phyloP scores from a whole-genome alignment of 2,329 filamentous ascomycete species.

The Aspergillus fructus region DNA sequence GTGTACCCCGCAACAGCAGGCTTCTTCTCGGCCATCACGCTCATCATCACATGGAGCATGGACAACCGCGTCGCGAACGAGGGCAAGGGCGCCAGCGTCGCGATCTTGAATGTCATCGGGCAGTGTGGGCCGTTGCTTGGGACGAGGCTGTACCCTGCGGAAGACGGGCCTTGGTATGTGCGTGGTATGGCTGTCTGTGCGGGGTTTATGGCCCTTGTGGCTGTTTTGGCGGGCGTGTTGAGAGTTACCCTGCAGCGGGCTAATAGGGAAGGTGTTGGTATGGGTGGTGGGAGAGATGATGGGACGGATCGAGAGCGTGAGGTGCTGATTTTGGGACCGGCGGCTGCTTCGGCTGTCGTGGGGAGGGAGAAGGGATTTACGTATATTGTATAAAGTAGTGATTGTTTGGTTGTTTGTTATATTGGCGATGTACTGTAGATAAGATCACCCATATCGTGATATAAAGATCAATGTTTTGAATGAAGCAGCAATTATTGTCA shows the following conservation, averaged over 20 bases:
- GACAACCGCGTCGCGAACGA: conserved; percentile 75
- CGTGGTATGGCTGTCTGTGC: conserved; percentile 64
- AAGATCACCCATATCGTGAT: neutral
- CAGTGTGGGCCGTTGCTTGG: conserved; percentile 76
- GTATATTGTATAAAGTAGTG: conserved; percentile 25
- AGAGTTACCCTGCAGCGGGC: conserved; percentile 53
- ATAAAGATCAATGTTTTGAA: no score
- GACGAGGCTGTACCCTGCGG: conserved; percentile 61
- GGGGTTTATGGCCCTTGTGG: conserved; percentile 62
- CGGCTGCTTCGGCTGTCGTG: conserved; percentile 6
- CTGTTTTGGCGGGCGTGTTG: conserved; percentile 54
- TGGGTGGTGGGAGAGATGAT: conserved; percentile 39
- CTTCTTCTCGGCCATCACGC: conserved; percentile 80
- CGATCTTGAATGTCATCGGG: conserved; percentile 76
- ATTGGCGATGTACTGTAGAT: no score
- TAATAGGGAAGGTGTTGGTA: conserved; percentile 40
- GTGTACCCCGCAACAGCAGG: conserved; percentile 77
- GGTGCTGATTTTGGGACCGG: conserved; percentile 26
- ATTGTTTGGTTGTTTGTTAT: neutral
- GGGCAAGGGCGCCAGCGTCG: conserved; percentile 73
- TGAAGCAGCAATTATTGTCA: no score
- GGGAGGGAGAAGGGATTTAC: conserved; percentile 22
- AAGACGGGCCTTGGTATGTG: conserved; percentile 62
- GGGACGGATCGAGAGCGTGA: conserved; percentile 27
- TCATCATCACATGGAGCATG: conserved; percentile 84